phyloP scores from a whole-genome alignment of 2,329 filamentous ascomycete genomes.

The Exophiala spinifera region DNA sequence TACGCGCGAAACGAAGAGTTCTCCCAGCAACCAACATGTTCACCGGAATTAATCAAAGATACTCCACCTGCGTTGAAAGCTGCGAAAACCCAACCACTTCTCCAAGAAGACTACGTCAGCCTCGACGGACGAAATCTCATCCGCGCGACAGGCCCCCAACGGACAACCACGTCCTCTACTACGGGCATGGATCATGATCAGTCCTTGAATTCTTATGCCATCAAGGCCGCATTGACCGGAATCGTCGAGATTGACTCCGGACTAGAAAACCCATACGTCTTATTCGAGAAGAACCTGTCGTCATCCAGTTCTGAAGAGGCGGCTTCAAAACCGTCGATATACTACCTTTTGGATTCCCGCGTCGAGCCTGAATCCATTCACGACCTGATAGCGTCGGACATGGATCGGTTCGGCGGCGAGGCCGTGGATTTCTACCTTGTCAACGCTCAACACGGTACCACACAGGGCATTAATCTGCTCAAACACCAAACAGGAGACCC shows the following conservation, averaged over 20 bases:
- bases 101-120: conserved; percentile 22
- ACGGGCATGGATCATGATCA: background rate
- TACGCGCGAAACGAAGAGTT: conserved; percentile 87
- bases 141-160: conserved; percentile 13
- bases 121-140: conserved; percentile 19
- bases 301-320: conserved; percentile 36
- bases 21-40: conserved; percentile 46
- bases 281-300: conserved; percentile 11
- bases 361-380: conserved; percentile 7
- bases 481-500: conserved; percentile 64
- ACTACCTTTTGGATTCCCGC: conserved; percentile 25
- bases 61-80: background rate
- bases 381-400: conserved; percentile 7
- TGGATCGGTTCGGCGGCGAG: conserved; percentile 2
- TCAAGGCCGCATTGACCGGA: conserved; percentile 55
- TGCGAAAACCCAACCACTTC: background rate
- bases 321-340: conserved; percentile 11
- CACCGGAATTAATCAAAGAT: background rate
- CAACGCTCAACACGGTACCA: background rate
- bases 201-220: conserved; percentile 56
- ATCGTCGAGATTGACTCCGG: conserved; percentile 68
- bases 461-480: conserved; percentile 51
- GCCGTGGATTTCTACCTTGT: conserved; percentile 14
- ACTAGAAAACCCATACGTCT: conserved; percentile 53
- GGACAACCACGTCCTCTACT: background rate